Evolutionary conservation across 2,329 filamentous ascomycete species (phyloP).

Genomic region (Leptographium wingfieldii): DNA sequence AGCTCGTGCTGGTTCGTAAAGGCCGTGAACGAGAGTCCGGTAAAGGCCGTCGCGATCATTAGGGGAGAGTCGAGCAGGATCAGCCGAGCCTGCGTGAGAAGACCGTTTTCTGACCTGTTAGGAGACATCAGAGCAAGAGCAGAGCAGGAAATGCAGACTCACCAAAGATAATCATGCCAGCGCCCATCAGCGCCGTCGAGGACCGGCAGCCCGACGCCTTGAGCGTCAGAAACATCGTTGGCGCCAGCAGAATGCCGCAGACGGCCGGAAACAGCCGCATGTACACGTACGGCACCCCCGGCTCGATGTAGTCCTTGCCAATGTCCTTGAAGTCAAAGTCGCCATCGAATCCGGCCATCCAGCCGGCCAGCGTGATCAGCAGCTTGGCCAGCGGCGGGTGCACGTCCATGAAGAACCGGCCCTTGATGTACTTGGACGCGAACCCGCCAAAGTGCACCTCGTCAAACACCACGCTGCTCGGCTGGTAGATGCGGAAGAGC

Average conservation of each 20-base stretch:
- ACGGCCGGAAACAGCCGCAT: slow-evolving; percentile 92
- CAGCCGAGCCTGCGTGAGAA: slow-evolving; percentile 86
- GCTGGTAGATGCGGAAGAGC: slow-evolving; percentile 91
- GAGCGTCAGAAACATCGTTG: slow-evolving; percentile 86
- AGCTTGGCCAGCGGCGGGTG: slow-evolving; percentile 95
- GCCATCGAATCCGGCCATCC: slow-evolving; percentile 87
- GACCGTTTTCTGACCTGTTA: slow-evolving; percentile 62
- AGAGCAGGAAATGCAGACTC: slow-evolving; percentile 23
- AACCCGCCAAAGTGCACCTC: slow-evolving; percentile 99
- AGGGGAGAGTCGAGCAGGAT: slow-evolving; percentile 94
- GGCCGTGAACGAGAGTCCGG: slow-evolving; percentile 76
- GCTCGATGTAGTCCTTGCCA: slow-evolving; percentile 95
- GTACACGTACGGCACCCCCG: slow-evolving; percentile 87
- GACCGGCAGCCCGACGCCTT: slow-evolving; percentile 86
- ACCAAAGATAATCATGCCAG: slow-evolving; percentile 85
- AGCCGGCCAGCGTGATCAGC: slow-evolving; percentile 88
- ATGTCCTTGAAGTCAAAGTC: slow-evolving; percentile 99
- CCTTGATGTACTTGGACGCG: slow-evolving; percentile 98
- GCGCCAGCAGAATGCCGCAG: slow-evolving; percentile 76
- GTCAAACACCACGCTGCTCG: slow-evolving; percentile 93
- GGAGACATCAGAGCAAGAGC: not conserved
- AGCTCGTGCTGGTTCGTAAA: slow-evolving; percentile 97
- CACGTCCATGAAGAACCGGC: slow-evolving; percentile 99
- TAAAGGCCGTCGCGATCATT: slow-evolving; percentile 85
- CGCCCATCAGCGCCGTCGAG: slow-evolving; percentile 69